Base-by-base conservation (phyloP, 768 basidiomycete genomes). In the Mycena crocata region DNA sequence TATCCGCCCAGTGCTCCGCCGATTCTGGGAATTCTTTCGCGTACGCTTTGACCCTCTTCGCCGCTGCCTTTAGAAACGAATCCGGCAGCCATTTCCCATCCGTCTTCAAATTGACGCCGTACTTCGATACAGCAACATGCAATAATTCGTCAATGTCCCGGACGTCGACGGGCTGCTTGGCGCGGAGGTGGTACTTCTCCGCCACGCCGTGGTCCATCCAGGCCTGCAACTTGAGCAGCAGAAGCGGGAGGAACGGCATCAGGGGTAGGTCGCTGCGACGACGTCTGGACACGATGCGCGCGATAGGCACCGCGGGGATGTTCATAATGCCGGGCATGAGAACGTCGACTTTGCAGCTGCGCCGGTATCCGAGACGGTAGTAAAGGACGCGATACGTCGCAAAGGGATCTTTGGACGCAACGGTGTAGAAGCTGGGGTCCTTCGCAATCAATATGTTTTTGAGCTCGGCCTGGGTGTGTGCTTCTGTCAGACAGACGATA, bases 331-430 rank as follows among this genome's bases (percentile, higher is more conserved):
- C 80, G 1, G 82, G 79, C 14, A 72, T 31, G 42, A 82, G 79
- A 24, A 83, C 72, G 65, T 83, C 82, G 42, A 83, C 80, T 73
- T 83, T 82, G 64, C 80, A 79, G 10, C 61, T 49, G 23, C 75
- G 73, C 32, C 60, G 52, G 34, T 72, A 58, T 23, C 60, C 52
- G 12, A 81, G 67, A 17, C 71, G 60, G 71, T 79, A 84, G 79
- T 81, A 85, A 1, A 85, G 72, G 0, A 85, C 81, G 35, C 76
- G 71, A 73, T 84, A 83, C 0, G 82, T 81, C n/a, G 81, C 80
- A 0, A 34, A 56, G 10, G 78, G 80, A 66, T 83, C 78, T 39
- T 72, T 76, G 2, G 84, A 78, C 0, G 75, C 70, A 15, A 82
- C 72, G 61, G 82, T 77, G 68, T 76, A 81, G 69, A 84, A 86